phyloP scores from a whole-genome alignment of 805 yeast genomes.

The Peterozyma toletana region DNA sequence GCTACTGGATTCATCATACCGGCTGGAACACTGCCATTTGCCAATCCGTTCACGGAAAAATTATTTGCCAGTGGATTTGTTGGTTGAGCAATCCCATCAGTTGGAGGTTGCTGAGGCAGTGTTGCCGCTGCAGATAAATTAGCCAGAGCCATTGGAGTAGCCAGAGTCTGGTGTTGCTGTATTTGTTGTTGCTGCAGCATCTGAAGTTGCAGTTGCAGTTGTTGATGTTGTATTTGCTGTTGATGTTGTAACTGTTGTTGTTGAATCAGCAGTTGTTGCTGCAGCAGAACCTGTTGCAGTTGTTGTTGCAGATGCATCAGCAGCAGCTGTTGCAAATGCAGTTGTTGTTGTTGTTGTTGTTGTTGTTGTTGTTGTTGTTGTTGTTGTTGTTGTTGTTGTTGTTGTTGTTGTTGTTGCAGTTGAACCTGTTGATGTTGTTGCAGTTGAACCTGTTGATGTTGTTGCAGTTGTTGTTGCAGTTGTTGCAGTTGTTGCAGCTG shows the following conservation, averaged over 20 bases:
- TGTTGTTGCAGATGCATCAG: no score
- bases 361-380: no score
- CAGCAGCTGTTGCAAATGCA: no score
- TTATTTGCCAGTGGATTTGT: background rate
- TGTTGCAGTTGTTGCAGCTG: background rate
- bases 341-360: no score
- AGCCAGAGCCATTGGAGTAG: conserved; percentile 4
- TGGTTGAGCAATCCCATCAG: conserved; percentile 2
- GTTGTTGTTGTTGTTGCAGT: background rate
- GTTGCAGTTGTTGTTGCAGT: background rate
- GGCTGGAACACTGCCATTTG: background rate
- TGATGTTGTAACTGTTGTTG: no score
- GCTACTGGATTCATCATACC: conserved; percentile 3
- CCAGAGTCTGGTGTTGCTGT: background rate
- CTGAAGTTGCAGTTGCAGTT: background rate
- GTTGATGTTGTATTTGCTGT: no score
- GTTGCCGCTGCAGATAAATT: conserved; percentile 1
- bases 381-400: no score
- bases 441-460: background rate
- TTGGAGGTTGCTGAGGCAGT: conserved; percentile 2
- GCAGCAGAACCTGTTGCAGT: no score
- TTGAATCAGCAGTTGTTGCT: no score
- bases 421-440: background rate
- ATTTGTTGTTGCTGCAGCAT: background rate
- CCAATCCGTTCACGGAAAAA: no score